Evolutionary conservation across 345 rosid genomes (phyloP).

Genomic region (Rubroshorea leprosula): DNA sequence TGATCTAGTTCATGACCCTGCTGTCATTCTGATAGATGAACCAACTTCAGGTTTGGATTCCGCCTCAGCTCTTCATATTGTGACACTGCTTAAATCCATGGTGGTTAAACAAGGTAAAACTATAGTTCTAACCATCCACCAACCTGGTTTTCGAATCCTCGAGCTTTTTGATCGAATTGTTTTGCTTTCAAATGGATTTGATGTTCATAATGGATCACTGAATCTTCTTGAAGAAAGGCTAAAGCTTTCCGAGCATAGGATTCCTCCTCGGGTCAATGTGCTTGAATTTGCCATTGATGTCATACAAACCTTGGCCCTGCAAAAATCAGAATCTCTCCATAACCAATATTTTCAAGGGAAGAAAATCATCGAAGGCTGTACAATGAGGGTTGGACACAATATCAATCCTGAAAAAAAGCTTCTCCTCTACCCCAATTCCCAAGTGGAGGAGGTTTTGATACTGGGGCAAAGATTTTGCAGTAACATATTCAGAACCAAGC

Average conservation of each 20-base stretch:
- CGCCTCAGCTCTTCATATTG: conserved; percentile 70
- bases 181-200: conserved; percentile 61
- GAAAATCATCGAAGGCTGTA: not conserved
- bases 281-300: conserved; percentile 83
- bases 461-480: conserved; percentile 72
- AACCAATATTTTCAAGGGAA: not conserved
- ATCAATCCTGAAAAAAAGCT: conserved; percentile 26
- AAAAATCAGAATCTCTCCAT: conserved; percentile 13
- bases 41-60: conserved; percentile 98
- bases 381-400: not conserved
- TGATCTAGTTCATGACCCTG: conserved; percentile 86
- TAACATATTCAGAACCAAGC: conserved; percentile 82
- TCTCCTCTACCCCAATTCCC: conserved; percentile 38
- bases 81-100: conserved; percentile 61
- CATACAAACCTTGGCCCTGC: conserved; percentile 32
- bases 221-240: conserved; percentile 55
- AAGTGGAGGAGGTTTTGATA: conserved; percentile 47
- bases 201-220: conserved; percentile 54
- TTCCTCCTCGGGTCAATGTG: conserved; percentile 69
- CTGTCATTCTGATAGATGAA: conserved; percentile 78
- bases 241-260: conserved; percentile 40
- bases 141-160: conserved; percentile 85
- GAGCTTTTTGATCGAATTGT: conserved; percentile 59
- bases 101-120: conserved; percentile 69
- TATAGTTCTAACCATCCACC: conserved; percentile 78